These are phyloP conservation scores for Fusarium chuoi DNA, from an alignment of 2,329 filamentous ascomycete genomes.

Conservation along the genomic window DNA sequence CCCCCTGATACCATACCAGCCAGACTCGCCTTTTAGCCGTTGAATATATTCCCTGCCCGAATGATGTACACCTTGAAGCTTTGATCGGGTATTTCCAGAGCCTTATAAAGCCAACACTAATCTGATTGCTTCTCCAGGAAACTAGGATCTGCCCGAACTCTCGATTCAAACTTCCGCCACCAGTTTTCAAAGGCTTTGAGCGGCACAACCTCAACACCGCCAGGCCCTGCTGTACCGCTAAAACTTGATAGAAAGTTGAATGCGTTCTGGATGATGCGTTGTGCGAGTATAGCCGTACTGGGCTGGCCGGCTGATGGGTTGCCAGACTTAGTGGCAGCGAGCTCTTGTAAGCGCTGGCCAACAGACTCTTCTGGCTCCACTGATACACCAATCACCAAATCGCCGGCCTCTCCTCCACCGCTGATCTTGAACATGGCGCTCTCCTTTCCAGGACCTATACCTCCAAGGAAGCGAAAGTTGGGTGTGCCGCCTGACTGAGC, in stretches of 20 bases:
- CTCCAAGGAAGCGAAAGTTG: conserved; percentile 87
- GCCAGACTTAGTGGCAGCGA: conserved; percentile 53
- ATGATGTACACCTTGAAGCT: background rate
- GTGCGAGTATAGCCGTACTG: conserved; percentile 82
- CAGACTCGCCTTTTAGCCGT: background rate
- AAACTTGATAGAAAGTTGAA: conserved; percentile 97
- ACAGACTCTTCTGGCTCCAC: conserved; percentile 82
- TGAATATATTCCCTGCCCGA: background rate
- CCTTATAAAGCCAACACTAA: background rate
- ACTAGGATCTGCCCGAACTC: conserved; percentile 83
- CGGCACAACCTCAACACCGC: conserved; percentile 87
- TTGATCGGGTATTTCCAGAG: background rate
- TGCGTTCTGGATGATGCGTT: conserved; percentile 94
- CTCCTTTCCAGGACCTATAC: conserved; percentile 88
- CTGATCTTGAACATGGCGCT: conserved; percentile 87
- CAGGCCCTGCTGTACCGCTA: conserved; percentile 69
- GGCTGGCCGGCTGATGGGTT: conserved; percentile 52
- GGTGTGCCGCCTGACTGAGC: conserved; percentile 55
- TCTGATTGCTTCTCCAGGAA: conserved; percentile 78
- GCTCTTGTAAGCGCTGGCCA: conserved; percentile 71
- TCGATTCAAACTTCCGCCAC: conserved; percentile 96
- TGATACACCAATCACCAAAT: conserved; percentile 82
- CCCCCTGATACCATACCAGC: background rate
- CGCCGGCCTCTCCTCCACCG: conserved; percentile 50
- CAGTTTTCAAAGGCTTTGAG: conserved; percentile 95